phyloP scores from a whole-genome alignment of 805 yeast species.

The Suhomyces faveliae region DNA sequence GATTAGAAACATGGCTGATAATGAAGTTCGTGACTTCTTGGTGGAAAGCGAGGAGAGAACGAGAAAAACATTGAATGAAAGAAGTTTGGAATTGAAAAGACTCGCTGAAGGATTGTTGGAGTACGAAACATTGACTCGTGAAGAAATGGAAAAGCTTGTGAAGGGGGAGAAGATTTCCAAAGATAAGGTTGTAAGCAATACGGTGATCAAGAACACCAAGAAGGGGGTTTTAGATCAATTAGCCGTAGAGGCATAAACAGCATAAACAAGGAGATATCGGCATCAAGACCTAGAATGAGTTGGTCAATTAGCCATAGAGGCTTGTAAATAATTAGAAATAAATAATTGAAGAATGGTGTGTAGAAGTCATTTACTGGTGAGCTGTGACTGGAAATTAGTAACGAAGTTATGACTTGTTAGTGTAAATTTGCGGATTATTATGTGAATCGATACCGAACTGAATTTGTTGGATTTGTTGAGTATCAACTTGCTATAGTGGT shows the following conservation, averaged over 20 bases:
- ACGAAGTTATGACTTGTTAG: too few species aligned
- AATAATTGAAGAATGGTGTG: too few species aligned
- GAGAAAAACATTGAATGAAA: slow-evolving; percentile 59
- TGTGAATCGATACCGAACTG: too few species aligned
- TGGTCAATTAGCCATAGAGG: too few species aligned
- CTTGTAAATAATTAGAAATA: too few species aligned
- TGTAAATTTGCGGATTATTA: too few species aligned
- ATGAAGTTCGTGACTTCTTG: slow-evolving; percentile 78
- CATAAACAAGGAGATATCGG: neutral
- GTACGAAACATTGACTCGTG: slow-evolving; percentile 90
- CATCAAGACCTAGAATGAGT: too few species aligned
- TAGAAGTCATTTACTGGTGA: too few species aligned
- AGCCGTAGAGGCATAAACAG: slow-evolving; percentile 17
- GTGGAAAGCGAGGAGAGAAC: slow-evolving; percentile 80
- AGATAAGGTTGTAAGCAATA: slow-evolving; percentile 68
- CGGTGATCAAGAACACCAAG: slow-evolving; percentile 42
- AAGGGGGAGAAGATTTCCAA: slow-evolving; percentile 74
- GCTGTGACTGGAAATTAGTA: too few species aligned
- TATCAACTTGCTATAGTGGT: too few species aligned
- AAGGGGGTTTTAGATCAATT: slow-evolving; percentile 19
- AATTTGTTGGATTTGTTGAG: too few species aligned
- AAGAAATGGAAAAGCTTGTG: slow-evolving; percentile 84
- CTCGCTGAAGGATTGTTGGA: slow-evolving; percentile 91
- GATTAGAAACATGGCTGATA: slow-evolving; percentile 86
- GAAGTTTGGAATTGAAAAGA: slow-evolving; percentile 70